Evolutionary conservation across 2,329 filamentous ascomycete genomes (phyloP).

Genomic region (Septoria linicola): DNA sequence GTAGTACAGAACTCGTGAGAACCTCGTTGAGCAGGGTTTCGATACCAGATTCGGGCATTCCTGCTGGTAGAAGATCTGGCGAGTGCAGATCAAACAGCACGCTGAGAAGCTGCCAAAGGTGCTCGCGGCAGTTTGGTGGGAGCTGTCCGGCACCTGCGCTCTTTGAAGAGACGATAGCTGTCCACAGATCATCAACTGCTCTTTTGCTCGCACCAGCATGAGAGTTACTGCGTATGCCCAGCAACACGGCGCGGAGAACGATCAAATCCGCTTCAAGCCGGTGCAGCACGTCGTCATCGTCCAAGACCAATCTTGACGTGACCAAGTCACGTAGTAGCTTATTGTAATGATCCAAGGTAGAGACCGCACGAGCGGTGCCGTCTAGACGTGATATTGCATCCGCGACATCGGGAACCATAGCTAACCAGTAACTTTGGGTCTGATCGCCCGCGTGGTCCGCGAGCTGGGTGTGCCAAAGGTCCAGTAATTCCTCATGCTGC

Average conservation of each 20-base stretch:
- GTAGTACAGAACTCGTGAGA: conserved; percentile 16
- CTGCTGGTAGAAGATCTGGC: conserved; percentile 19
- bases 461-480: conserved; percentile 34
- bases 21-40: neutral
- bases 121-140: neutral
- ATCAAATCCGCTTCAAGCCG: conserved; percentile 6
- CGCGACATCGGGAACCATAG: neutral
- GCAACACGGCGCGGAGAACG: conserved; percentile 11
- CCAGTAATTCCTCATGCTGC: conserved; percentile 31
- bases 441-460: conserved; percentile 7
- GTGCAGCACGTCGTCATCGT: neutral
- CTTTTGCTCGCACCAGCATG: conserved; percentile 4
- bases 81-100: conserved; percentile 26
- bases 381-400: conserved; percentile 2
- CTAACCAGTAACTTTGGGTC: neutral
- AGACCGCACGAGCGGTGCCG: neutral
- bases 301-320: neutral
- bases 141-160: neutral
- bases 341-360: neutral
- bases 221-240: conserved; percentile 7
- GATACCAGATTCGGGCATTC: neutral
- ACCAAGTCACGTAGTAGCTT: neutral
- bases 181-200: conserved; percentile 3
- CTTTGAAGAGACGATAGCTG: neutral
- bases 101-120: conserved; percentile 24